phyloP scores from a whole-genome alignment of 805 yeast species.

The Saccharomyces paradoxus region DNA sequence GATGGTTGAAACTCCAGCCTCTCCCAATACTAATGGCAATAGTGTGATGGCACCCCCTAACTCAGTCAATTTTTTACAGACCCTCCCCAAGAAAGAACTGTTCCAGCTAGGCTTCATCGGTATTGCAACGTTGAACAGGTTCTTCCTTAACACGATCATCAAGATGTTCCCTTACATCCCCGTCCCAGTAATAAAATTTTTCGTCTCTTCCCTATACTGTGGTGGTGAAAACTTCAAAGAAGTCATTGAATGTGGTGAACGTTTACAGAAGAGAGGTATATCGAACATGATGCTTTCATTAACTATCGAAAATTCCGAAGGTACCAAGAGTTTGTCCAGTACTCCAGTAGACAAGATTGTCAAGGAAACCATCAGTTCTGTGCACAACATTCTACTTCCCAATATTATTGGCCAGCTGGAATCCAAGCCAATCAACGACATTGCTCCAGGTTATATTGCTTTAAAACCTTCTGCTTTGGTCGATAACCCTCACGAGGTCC shows the following conservation, averaged over 20 bases:
- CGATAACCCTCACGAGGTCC: slow-evolving; percentile 63
- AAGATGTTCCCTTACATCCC: slow-evolving; percentile 71
- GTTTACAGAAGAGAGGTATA: slow-evolving; percentile 64
- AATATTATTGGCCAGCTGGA: slow-evolving; percentile 55
- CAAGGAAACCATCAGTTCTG: slow-evolving; percentile 54
- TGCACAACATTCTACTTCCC: slow-evolving; percentile 60
- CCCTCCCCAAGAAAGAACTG: slow-evolving; percentile 46
- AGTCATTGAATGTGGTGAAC: slow-evolving; percentile 61
- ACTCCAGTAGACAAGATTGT: slow-evolving; percentile 44
- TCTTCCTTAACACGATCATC: slow-evolving; percentile 52
- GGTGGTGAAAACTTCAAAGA: slow-evolving; percentile 78
- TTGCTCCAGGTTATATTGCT: slow-evolving; percentile 89
- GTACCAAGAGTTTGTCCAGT: slow-evolving; percentile 47
- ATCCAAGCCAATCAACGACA: slow-evolving; percentile 40
- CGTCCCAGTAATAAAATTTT: slow-evolving; percentile 52
- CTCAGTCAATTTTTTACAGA: slow-evolving; percentile 38
- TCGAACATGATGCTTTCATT: slow-evolving; percentile 92
- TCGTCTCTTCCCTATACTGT: slow-evolving; percentile 77
- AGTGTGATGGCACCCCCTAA: slow-evolving; percentile 9
- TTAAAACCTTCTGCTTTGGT: slow-evolving; percentile 89
- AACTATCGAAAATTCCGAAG: slow-evolving; percentile 89
- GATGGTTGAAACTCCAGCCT: slow-evolving; percentile 8
- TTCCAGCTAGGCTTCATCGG: slow-evolving; percentile 64
- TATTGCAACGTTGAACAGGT: slow-evolving; percentile 55
- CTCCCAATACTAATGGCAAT: background rate